Evolutionary conservation across 1,284 basidiomycete genomes (phyloP).

Genomic region (Flammula alnicola): DNA sequence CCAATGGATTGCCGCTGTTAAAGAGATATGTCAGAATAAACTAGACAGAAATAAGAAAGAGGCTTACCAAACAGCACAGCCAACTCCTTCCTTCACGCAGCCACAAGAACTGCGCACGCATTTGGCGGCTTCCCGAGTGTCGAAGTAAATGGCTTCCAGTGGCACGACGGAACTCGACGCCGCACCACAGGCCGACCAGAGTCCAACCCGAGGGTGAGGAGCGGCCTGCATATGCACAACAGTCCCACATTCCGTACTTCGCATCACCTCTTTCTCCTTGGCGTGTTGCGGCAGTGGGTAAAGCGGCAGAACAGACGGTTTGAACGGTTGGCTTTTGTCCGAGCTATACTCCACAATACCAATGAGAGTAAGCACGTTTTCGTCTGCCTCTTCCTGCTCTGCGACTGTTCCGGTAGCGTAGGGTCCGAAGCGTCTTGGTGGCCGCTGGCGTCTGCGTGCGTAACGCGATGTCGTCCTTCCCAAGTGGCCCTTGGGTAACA

Average conservation of each 20-base stretch:
- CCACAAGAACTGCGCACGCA: conserved; percentile 61
- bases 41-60: conserved; percentile 13
- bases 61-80: conserved; percentile 63
- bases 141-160: conserved; percentile 60
- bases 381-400: conserved; percentile 26
- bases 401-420: conserved; percentile 14
- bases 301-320: conserved; percentile 43
- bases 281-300: conserved; percentile 31
- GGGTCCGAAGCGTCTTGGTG: conserved; percentile 20
- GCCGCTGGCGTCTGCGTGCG: conserved; percentile 17
- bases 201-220: conserved; percentile 51
- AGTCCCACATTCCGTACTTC: conserved; percentile 60
- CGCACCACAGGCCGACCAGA: conserved; percentile 59
- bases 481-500: conserved; percentile 6
- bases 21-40: conserved; percentile 13
- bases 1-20: conserved; percentile 62
- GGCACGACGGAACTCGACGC: conserved; percentile 54
- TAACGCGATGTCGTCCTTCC: conserved; percentile 8
- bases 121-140: conserved; percentile 47
- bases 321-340: conserved; percentile 32
- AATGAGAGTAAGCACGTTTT: conserved; percentile 48
- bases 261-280: conserved; percentile 14
- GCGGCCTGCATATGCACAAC: conserved; percentile 58
- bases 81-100: conserved; percentile 66
- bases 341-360: conserved; percentile 19